A percentile compares a stretch with the other conserved stretches of the same genome.
phyloP scores from a whole-genome alignment of 2,329 filamentous ascomycete genomes.

The Didymella arachidicola region DNA sequence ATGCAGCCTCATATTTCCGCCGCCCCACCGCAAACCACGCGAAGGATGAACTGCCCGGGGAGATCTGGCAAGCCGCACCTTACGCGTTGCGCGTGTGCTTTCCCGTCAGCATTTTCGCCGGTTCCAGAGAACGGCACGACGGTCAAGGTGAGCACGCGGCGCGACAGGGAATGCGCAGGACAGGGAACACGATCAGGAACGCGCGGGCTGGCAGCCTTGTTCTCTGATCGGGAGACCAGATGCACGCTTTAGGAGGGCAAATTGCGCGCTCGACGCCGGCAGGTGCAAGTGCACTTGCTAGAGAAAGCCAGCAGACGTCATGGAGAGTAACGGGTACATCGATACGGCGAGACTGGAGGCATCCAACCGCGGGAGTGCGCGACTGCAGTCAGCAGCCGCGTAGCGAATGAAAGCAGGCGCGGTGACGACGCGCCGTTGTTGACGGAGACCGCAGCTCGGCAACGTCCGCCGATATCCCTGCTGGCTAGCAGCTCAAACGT shows the following conservation, averaged over 20 bases:
- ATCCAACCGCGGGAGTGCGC: neutral
- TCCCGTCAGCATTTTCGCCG: neutral
- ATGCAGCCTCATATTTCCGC: conserved; percentile 6
- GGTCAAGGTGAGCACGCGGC: neutral
- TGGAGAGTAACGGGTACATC: neutral
- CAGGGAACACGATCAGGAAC: conserved; percentile 1
- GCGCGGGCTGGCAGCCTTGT: conserved; percentile 3
- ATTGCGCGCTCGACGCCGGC: neutral
- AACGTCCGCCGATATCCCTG: conserved; percentile 14
- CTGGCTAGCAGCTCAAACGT: conserved; percentile 5
- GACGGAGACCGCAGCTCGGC: conserved; percentile 13
- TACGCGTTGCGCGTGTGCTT: neutral
- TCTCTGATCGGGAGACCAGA: conserved; percentile 14
- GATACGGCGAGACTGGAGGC: neutral
- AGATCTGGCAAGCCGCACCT: conserved; percentile 13
- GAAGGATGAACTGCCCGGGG: conserved; percentile 13
- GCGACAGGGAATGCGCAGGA: neutral
- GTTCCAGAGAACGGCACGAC: neutral
- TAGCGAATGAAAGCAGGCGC: neutral
- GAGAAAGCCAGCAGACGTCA: neutral
- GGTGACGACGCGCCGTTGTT: conserved; percentile 7
- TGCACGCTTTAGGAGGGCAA: conserved; percentile 1
- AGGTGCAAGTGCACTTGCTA: neutral
- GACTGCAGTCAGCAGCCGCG: neutral
- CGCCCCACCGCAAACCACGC: conserved; percentile 6